Base-by-base conservation (phyloP, 208 protist genomes). In the Kentomonas sorsogonicus region DNA sequence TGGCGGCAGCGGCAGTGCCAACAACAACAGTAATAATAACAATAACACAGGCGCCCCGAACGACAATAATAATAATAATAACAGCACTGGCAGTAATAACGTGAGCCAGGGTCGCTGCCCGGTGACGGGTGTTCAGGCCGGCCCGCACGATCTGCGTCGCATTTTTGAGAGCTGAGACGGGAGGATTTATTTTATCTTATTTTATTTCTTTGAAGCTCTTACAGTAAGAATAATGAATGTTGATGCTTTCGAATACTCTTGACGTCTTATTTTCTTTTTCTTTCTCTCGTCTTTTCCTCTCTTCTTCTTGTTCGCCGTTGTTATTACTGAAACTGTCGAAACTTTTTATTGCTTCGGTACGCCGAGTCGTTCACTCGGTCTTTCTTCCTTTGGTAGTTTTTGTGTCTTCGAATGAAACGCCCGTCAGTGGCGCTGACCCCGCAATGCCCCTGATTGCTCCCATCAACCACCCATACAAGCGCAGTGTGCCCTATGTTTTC, bases 1-100 rank as follows among this genome's bases (percentile, higher is more conserved):
- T 27, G 59, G 82, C 22, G 66, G 70, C 10, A 41, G 31, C 91
- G 86, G 47, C 86, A 15, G 6, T 48, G 7, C 16, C 11, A 48
- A 48, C 43, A 48, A 25, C 43, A 22, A 48, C 22, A 26, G n/a
- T 15, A 25, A 18, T 18, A 48, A 48, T 18, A 22, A 25, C 22
- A 6, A 22, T 20, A 48, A 48, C 10, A 27, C 25, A 48, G n/a
- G 10, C 43, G 11, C 38, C 38, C 13, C 16, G 38, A 41, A 41
- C 38, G 13, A 41, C 38, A 41, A 16, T 16, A 41, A 16, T 16
- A 41, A 41, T 16, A 41, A 41, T 41, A 41, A 41, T 41, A 41
- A 41, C 16, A 41, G 16, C 16, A 41, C 11, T 41, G 16, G 16
- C 38, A 41, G 38, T 41, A 41, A 41, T 16, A 41, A 41, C 16